These are phyloP conservation scores for Tolypocladium tropicale DNA, from an alignment of 2,329 filamentous ascomycete species.

Conservation along the genomic window DNA sequence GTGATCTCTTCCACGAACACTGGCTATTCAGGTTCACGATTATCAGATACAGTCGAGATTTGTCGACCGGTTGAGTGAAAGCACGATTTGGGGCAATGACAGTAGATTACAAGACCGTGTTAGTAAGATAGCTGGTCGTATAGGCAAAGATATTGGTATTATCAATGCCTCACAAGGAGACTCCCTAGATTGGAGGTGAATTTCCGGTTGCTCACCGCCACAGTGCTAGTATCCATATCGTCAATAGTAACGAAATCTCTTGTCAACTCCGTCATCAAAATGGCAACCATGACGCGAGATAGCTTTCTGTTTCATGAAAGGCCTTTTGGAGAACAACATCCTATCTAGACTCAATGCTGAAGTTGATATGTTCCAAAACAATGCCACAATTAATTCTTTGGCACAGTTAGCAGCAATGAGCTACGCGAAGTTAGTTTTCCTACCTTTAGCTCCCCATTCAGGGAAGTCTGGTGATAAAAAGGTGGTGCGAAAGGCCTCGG, in stretches of 20 bases:
- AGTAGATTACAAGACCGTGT: too few relatives aligned
- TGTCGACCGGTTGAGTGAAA: too few relatives aligned
- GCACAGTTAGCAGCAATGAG: background rate
- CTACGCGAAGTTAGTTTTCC: background rate
- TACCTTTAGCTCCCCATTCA: slow-evolving; percentile 14
- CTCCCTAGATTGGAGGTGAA: too few relatives aligned
- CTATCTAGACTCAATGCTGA: slow-evolving; percentile 20
- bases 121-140: too few relatives aligned
- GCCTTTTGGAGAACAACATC: slow-evolving; percentile 34
- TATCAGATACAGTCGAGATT: too few relatives aligned
- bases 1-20: too few relatives aligned
- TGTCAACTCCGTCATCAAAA: slow-evolving; percentile 34
- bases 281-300: slow-evolving; percentile 29
- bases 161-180: too few relatives aligned
- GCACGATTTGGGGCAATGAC: too few relatives aligned
- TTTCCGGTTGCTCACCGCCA: slow-evolving; percentile 9
- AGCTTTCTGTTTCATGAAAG: slow-evolving; percentile 26
- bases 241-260: slow-evolving; percentile 33
- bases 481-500: slow-evolving; percentile 3
- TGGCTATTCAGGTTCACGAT: too few relatives aligned
- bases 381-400: background rate
- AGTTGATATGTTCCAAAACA: slow-evolving; percentile 16
- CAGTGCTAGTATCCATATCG: slow-evolving; percentile 21
- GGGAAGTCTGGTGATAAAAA: slow-evolving; percentile 17
- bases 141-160: too few relatives aligned